phyloP scores from a whole-genome alignment of 2,329 filamentous ascomycete species.

The Arachnomyces sp. region DNA sequence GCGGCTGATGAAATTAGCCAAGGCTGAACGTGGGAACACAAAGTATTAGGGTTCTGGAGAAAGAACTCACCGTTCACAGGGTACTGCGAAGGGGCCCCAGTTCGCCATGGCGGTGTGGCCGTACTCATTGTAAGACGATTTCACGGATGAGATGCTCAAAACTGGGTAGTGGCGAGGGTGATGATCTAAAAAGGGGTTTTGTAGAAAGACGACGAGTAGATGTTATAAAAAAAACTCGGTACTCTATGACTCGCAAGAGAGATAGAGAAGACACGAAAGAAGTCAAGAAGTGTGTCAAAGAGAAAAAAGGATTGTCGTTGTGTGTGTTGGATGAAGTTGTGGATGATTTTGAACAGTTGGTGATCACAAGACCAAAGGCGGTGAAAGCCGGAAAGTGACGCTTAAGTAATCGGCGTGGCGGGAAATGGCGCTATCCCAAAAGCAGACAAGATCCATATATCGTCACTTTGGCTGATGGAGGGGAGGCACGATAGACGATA shows the following conservation, averaged over 20 bases:
- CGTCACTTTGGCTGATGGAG: not conserved
- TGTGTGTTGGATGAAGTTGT: not conserved
- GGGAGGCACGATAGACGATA: constrained; percentile 12
- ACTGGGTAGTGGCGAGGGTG: too few species aligned
- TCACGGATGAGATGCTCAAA: not conserved
- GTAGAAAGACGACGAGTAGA: constrained; percentile 13
- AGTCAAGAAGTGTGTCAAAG: constrained; percentile 2
- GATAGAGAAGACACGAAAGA: constrained; percentile 7
- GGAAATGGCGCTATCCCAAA: too few species aligned
- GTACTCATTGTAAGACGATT: constrained; percentile 27
- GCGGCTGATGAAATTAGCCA: constrained; percentile 24
- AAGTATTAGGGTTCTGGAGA: not conserved
- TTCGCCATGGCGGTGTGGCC: constrained; percentile 32
- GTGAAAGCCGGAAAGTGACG: too few species aligned
- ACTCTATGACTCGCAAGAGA: too few species aligned
- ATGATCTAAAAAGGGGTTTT: too few species aligned
- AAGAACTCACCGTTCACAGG: constrained; percentile 24
- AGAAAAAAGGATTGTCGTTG: not conserved
- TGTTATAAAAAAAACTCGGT: constrained; percentile 6
- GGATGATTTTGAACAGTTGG: not conserved
- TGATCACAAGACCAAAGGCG: too few species aligned
- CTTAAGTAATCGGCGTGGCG: too few species aligned
- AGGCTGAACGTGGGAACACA: not conserved
- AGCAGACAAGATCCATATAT: too few species aligned
- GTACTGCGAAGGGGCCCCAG: constrained; percentile 22